Evolutionary conservation across 1,284 basidiomycete species (phyloP).

Genomic region (Thecaphora frezii): DNA sequence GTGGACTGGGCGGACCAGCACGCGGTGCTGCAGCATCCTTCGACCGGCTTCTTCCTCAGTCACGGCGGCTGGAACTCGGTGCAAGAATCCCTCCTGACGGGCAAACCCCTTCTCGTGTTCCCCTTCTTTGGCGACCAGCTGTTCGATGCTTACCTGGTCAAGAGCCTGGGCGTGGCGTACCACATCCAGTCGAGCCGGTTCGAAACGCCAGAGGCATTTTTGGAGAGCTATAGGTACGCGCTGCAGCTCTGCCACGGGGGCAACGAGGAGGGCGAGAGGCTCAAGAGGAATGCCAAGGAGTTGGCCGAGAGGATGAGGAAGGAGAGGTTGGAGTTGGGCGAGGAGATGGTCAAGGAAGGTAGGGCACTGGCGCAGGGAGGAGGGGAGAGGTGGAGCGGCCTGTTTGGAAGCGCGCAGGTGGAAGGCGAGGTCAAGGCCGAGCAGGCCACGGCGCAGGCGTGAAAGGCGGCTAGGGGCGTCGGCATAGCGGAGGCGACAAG

Average conservation of each 20-base stretch:
- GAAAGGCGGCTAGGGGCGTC: too few relatives aligned
- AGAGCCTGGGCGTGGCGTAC: not conserved
- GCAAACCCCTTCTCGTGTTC: constrained; percentile 5
- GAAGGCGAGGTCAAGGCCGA: too few relatives aligned
- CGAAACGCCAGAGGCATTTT: not conserved
- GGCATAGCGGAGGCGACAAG: too few relatives aligned
- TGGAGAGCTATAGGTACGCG: constrained; percentile 2
- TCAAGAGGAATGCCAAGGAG: constrained; percentile 3
- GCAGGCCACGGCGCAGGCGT: too few relatives aligned
- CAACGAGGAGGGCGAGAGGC: constrained; percentile 1
- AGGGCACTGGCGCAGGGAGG: too few relatives aligned
- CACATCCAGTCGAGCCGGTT: constrained; percentile 3
- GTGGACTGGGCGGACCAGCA: constrained; percentile 7
- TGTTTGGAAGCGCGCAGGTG: too few relatives aligned
- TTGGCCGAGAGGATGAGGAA: not conserved
- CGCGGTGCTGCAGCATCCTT: constrained; percentile 3
- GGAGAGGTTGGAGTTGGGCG: not conserved
- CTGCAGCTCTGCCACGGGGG: not conserved
- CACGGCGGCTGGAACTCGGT: constrained; percentile 9
- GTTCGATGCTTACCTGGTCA: constrained; percentile 5
- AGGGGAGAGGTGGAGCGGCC: too few relatives aligned
- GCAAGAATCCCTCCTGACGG: constrained; percentile 7
- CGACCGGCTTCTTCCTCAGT: constrained; percentile 9
- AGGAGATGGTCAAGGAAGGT: too few relatives aligned
- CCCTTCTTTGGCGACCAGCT: constrained; percentile 10